These are phyloP conservation scores for Noccaea bulbosa DNA, from an alignment of 345 rosid species.

Conservation along the genomic window DNA sequence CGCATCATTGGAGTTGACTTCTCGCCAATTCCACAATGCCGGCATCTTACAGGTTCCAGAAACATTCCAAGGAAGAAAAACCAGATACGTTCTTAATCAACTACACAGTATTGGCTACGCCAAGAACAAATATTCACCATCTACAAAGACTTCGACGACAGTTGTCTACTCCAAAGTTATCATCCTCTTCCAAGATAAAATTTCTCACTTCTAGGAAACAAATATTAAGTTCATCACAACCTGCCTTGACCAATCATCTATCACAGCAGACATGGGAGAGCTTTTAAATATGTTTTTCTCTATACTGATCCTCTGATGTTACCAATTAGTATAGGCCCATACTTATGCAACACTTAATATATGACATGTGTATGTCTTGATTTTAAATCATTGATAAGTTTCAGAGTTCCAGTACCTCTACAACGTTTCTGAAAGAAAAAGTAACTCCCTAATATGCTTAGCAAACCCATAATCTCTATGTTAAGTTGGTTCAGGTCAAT, in stretches of 20 bases:
- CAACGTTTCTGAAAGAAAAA: constrained; percentile 11
- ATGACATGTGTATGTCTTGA: too few relatives aligned
- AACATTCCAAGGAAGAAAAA: constrained; percentile 19
- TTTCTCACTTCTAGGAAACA: neutral
- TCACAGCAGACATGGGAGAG: too few relatives aligned
- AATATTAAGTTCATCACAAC: too few relatives aligned
- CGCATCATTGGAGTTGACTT: constrained; percentile 76
- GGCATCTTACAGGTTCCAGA: constrained; percentile 51
- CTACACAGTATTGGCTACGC: constrained; percentile 1
- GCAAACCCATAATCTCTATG: constrained; percentile 6
- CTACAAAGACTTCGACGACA: neutral
- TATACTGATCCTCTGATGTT: too few relatives aligned
- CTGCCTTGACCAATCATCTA: too few relatives aligned
- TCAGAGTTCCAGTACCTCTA: neutral
- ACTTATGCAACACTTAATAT: too few relatives aligned
- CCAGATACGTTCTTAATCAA: constrained; percentile 14
- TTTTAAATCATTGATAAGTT: neutral
- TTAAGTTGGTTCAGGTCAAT: constrained; percentile 11
- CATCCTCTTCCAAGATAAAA: neutral
- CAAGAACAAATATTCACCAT: constrained; percentile 15
- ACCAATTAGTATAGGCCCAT: too few relatives aligned
- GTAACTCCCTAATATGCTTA: constrained; percentile 9
- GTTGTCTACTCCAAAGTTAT: neutral
- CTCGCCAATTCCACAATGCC: constrained; percentile 63
- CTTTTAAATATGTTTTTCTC: too few relatives aligned